Percentiles rank a stretch among this genome's conserved stretches.
phyloP scores from a whole-genome alignment of 495 filamentous ascomycete genomes.

The Aspergillus affinis region DNA sequence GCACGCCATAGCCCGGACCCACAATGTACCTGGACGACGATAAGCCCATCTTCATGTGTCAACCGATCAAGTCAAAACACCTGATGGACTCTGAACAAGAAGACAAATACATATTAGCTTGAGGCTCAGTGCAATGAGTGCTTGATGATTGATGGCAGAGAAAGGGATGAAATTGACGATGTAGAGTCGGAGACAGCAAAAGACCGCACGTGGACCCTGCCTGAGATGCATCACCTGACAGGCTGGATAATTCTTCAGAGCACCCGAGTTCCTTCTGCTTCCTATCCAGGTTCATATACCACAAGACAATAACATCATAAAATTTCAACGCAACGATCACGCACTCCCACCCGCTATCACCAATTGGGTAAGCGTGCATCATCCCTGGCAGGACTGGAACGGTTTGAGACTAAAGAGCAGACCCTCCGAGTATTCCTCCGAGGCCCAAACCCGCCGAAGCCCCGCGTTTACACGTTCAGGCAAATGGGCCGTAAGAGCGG shows the following conservation, averaged over 20 bases:
- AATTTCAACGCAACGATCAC: not conserved
- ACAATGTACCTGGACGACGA: not conserved
- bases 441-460: constrained; percentile 4
- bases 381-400: not conserved
- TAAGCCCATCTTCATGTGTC: not conserved
- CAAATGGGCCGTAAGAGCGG: no score
- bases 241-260: not conserved
- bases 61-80: no score
- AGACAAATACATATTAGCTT: no score
- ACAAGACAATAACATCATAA: not conserved
- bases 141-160: no score
- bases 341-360: not conserved
- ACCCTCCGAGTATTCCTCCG: constrained; percentile 28
- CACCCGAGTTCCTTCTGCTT: not conserved
- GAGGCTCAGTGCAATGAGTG: no score
- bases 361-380: constrained; percentile 1
- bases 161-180: no score
- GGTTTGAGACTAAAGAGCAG: constrained; percentile 1
- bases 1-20: constrained; percentile 10
- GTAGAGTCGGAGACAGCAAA: no score
- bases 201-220: no score
- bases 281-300: constrained; percentile 1
- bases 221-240: not conserved
- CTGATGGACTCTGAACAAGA: no score
- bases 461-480: not conserved